Conservation (phyloP, 2,329 filamentous ascomycete species). For the Aureobasidium sp. region DNA sequence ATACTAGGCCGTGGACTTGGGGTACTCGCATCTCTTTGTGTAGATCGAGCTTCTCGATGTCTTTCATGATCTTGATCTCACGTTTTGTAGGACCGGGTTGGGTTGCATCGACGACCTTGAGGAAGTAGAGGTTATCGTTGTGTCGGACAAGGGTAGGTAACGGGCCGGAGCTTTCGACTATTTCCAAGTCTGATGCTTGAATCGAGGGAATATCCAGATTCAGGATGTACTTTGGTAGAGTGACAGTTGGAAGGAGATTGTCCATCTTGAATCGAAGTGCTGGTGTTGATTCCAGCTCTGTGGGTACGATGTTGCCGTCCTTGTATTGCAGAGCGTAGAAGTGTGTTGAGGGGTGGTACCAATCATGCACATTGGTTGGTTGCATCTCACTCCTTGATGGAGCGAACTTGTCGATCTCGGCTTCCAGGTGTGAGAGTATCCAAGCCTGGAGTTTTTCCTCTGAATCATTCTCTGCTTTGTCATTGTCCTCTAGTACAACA, state of each 20-base stretch:
- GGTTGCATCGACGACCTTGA: slow-evolving; percentile 24
- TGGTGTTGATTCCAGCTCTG: slow-evolving; percentile 18
- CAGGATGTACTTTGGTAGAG: slow-evolving; percentile 26
- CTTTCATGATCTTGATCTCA: slow-evolving; percentile 24
- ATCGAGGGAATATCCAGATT: slow-evolving; percentile 19
- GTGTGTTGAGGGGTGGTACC: slow-evolving; percentile 23
- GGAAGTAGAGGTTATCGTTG: slow-evolving; percentile 20
- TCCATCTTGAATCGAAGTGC: slow-evolving; percentile 18
- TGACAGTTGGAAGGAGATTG: slow-evolving; percentile 21
- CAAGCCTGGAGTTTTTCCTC: slow-evolving; percentile 22
- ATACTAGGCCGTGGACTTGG: slow-evolving; percentile 23
- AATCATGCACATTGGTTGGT: slow-evolving; percentile 22
- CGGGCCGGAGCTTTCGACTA: slow-evolving; percentile 16
- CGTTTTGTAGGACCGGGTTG: slow-evolving; percentile 26
- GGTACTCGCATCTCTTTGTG: slow-evolving; percentile 23
- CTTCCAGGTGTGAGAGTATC: slow-evolving; percentile 22
- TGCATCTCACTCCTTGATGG: slow-evolving; percentile 6
- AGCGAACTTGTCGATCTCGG: slow-evolving; percentile 15
- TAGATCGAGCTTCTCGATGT: slow-evolving; percentile 21
- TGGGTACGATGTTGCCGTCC: slow-evolving; percentile 19
- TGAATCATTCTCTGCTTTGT: slow-evolving; percentile 11
- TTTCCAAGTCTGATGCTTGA: slow-evolving; percentile 19
- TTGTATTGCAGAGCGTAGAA: slow-evolving; percentile 22
- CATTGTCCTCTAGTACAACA: slow-evolving; percentile 13
- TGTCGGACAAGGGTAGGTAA: slow-evolving; percentile 22